A percentile compares a stretch with the other conserved stretches of the same genome.
Evolutionary conservation across 108 stramenopile genomes (phyloP).

Genomic region (Pseudonitzschia multistriata): DNA sequence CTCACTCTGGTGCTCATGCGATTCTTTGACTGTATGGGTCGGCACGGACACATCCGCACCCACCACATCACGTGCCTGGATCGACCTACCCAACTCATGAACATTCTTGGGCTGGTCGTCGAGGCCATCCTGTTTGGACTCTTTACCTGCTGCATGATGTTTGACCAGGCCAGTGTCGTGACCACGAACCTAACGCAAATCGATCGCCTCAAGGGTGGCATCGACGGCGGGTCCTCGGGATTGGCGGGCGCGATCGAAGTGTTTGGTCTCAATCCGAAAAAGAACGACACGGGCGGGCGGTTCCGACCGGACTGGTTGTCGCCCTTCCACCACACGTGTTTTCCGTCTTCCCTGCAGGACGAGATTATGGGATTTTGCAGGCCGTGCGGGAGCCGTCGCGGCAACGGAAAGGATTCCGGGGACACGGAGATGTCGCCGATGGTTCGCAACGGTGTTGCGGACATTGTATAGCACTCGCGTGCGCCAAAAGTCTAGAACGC

Average conservation of each 20-base stretch:
- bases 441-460: conserved; percentile 30
- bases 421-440: conserved; percentile 24
- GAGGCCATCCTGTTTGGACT: conserved; percentile 93
- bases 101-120: conserved; percentile 62
- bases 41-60: conserved; percentile 20
- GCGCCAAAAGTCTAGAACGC: too few relatives aligned
- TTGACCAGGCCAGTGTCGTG: conserved; percentile 93
- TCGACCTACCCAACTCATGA: conserved; percentile 63
- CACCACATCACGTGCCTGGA: conserved; percentile 62
- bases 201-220: conserved; percentile 90
- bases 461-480: conserved; percentile 34
- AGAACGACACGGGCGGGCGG: conserved; percentile 12
- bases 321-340: conserved; percentile 73
- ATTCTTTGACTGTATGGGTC: conserved; percentile 65
- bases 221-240: conserved; percentile 28
- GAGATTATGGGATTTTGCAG: conserved; percentile 86
- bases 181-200: conserved; percentile 92
- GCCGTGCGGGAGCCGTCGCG: conserved; percentile 45
- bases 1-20: conserved; percentile 65
- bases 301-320: conserved; percentile 82
- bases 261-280: conserved; percentile 53
- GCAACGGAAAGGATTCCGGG: neutral
- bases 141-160: conserved; percentile 98
- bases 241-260: conserved; percentile 74
- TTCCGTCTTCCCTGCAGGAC: conserved; percentile 63